phyloP scores from a whole-genome alignment of 495 filamentous ascomycete genomes.

The Zalerion maritima region DNA sequence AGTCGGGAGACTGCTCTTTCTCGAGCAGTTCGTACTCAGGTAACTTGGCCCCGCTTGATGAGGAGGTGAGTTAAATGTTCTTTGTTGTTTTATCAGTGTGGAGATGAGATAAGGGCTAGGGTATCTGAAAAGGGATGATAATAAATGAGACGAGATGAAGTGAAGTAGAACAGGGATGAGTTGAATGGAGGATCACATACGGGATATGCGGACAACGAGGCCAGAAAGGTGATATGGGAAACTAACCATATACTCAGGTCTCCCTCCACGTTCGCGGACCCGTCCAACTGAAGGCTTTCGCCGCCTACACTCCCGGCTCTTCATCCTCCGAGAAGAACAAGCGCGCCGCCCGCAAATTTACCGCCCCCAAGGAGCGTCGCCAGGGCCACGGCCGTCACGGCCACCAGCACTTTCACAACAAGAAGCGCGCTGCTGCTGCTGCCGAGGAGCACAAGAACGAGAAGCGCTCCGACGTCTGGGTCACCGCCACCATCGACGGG shows the following conservation, averaged over 20 bases:
- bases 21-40: constrained; percentile 35
- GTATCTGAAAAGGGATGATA: no score
- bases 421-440: constrained; percentile 5
- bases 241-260: constrained; percentile 28
- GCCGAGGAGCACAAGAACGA: constrained; percentile 12
- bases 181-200: no score
- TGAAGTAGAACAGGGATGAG: not conserved
- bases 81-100: constrained; percentile 1
- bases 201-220: no score
- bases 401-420: constrained; percentile 20
- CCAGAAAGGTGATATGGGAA: not conserved
- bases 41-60: constrained; percentile 45
- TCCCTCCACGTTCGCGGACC: constrained; percentile 60
- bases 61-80: constrained; percentile 38
- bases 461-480: constrained; percentile 13
- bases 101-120: no score
- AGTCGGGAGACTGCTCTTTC: constrained; percentile 38
- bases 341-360: constrained; percentile 12
- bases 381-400: constrained; percentile 23
- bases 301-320: constrained; percentile 39
- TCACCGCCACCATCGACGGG: constrained; percentile 50
- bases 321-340: constrained; percentile 15
- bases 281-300: constrained; percentile 43
- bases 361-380: constrained; percentile 17
- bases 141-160: not conserved